Conservation (phyloP, 2,329 filamentous ascomycete species). For the Plectosphaerella sp. region DNA sequence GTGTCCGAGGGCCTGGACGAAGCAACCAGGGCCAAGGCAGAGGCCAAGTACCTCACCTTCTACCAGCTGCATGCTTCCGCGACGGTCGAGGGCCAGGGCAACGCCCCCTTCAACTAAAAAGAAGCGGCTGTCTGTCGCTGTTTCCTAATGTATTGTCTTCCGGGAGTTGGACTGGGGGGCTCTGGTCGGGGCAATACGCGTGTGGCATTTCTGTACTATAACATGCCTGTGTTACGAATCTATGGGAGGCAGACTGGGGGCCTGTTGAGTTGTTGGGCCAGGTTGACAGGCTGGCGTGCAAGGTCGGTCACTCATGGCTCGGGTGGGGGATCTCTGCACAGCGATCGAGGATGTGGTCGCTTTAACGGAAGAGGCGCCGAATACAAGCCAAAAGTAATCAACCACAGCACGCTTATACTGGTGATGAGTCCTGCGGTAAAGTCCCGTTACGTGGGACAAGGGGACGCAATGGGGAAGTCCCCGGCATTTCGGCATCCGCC, state of each 20-base stretch:
- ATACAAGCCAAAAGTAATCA: too few relatives aligned
- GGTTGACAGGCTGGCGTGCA: too few relatives aligned
- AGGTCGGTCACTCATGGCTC: too few relatives aligned
- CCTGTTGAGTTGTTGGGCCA: background rate
- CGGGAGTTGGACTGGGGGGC: conserved; percentile 1
- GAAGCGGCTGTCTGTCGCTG: background rate
- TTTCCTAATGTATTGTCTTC: background rate
- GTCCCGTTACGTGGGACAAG: too few relatives aligned
- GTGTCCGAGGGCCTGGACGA: conserved; percentile 44
- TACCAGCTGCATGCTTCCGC: conserved; percentile 48
- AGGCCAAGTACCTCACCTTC: conserved; percentile 45
- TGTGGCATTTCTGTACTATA: conserved; percentile 8
- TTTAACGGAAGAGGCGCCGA: too few relatives aligned
- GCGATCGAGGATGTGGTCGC: too few relatives aligned
- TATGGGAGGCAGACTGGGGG: background rate
- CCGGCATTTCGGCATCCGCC: too few relatives aligned
- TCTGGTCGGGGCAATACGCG: background rate
- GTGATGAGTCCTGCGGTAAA: too few relatives aligned
- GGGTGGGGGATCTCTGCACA: too few relatives aligned
- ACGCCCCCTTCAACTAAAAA: conserved; percentile 45
- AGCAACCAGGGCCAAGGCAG: conserved; percentile 43
- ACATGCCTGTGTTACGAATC: background rate
- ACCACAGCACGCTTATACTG: too few relatives aligned
- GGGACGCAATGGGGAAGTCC: too few relatives aligned
- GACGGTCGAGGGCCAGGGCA: conserved; percentile 41